Percentiles rank a stretch among this genome's conserved stretches.
phyloP scores from a whole-genome alignment of 2,329 filamentous ascomycete species.

The Geoglossum cookeanum region DNA sequence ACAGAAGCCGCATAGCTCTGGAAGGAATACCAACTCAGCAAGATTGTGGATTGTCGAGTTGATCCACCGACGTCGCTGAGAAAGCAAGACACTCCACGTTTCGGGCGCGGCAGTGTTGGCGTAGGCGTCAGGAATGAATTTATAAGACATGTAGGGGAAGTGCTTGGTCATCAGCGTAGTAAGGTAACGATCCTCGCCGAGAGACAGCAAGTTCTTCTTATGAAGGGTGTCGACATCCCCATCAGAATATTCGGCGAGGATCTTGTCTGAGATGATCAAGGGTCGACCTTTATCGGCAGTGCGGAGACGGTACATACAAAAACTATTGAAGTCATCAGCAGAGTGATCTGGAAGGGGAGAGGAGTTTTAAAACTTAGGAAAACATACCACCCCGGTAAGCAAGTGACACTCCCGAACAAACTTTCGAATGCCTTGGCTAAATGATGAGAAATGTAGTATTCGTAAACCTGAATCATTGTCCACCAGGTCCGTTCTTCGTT shows the following conservation, averaged over 20 bases:
- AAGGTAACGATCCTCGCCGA: slow-evolving; percentile 92
- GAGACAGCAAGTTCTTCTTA: slow-evolving; percentile 78
- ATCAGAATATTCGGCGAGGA: slow-evolving; percentile 77
- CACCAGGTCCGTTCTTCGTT: slow-evolving; percentile 93
- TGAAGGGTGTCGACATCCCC: slow-evolving; percentile 86
- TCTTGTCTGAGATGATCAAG: slow-evolving; percentile 73
- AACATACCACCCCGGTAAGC: slow-evolving; percentile 93
- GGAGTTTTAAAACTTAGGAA: neutral
- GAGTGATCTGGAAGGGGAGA: neutral
- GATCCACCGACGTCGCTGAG: slow-evolving; percentile 98
- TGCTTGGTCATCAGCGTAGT: slow-evolving; percentile 97
- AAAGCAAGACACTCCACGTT: slow-evolving; percentile 81
- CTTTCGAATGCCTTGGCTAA: slow-evolving; percentile 94
- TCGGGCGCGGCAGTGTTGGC: slow-evolving; percentile 88
- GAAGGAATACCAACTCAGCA: slow-evolving; percentile 71
- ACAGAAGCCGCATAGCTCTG: slow-evolving; percentile 96
- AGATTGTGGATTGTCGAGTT: slow-evolving; percentile 98
- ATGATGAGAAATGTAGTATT: slow-evolving; percentile 98
- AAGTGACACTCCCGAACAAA: slow-evolving; percentile 92
- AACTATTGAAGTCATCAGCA: slow-evolving; percentile 36
- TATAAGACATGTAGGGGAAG: slow-evolving; percentile 89
- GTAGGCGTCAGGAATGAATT: slow-evolving; percentile 85
- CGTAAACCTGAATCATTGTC: slow-evolving; percentile 99
- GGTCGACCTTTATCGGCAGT: slow-evolving; percentile 89
- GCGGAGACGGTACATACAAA: slow-evolving; percentile 94